These are phyloP conservation scores for Solanum rostratum DNA, from an alignment of 257 asterid species.

Conservation along the genomic window DNA sequence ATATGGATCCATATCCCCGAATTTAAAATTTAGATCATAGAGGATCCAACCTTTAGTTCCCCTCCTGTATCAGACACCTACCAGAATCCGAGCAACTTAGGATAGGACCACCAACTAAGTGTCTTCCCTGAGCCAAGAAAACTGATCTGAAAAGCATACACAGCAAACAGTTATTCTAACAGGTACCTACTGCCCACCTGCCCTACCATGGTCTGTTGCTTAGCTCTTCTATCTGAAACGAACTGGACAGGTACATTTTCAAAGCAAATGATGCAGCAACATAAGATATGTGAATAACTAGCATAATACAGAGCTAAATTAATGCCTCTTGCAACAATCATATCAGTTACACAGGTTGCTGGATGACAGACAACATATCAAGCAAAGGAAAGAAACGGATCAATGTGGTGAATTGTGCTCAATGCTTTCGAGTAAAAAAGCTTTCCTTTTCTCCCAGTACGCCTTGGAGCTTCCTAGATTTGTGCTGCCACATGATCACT, in stretches of 20 bases:
- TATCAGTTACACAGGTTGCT: not conserved
- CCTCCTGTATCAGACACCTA: no score
- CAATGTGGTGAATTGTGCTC: not conserved
- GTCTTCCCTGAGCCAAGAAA: not conserved
- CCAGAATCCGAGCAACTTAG: no score
- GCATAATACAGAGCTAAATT: not conserved
- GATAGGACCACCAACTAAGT: not conserved
- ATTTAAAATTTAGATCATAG: no score
- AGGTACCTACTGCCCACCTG: not conserved
- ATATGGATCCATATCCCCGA: no score
- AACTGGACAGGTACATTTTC: not conserved
- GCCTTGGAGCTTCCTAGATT: not conserved
- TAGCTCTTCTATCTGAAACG: not conserved
- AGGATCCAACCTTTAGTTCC: no score
- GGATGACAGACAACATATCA: not conserved
- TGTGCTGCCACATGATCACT: not conserved
- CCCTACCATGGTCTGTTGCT: not conserved
- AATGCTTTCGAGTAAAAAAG: not conserved
- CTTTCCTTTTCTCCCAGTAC: not conserved
- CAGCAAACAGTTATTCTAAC: not conserved
- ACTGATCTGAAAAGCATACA: not conserved
- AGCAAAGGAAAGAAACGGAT: not conserved
- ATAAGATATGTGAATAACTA: not conserved
- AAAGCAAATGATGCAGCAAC: not conserved
- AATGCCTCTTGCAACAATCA: not conserved